These are phyloP conservation scores for Solanum rostratum DNA, from an alignment of 257 asterid species.

Conservation along the genomic window DNA sequence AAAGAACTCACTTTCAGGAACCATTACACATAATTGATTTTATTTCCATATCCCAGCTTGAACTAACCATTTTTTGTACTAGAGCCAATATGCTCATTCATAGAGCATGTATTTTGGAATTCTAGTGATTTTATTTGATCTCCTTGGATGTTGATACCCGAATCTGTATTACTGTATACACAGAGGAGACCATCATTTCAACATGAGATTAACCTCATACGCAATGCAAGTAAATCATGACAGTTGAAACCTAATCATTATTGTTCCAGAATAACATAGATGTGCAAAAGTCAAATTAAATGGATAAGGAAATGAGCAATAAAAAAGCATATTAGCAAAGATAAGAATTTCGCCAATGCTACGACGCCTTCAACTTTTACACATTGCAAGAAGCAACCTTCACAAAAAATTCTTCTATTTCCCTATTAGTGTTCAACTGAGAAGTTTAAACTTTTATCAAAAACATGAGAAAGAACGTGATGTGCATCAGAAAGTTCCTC, in stretches of 20 bases:
- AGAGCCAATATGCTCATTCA: conserved; percentile 16
- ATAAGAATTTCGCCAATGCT: not conserved
- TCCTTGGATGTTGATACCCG: conserved; percentile 12
- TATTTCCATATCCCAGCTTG: conserved; percentile 6
- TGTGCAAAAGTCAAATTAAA: not conserved
- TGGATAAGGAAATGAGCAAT: not conserved
- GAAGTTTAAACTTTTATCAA: not conserved
- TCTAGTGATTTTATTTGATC: conserved; percentile 24
- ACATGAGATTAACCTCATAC: not conserved
- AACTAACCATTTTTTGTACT: conserved; percentile 51
- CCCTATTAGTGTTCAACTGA: not conserved
- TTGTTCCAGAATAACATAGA: not conserved
- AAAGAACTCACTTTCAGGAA: conserved; percentile 5
- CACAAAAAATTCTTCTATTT: not conserved
- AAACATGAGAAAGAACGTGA: not conserved
- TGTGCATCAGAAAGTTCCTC: not conserved
- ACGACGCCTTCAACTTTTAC: not conserved
- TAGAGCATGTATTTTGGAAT: conserved; percentile 16
- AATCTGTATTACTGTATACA: conserved; percentile 21
- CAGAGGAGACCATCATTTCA: not conserved
- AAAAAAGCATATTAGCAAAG: not conserved
- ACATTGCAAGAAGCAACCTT: not conserved
- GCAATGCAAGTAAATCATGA: not conserved
- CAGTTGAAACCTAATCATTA: not conserved
- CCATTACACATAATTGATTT: conserved; percentile 1